Evolutionary conservation across 2,329 filamentous ascomycete species (phyloP).

Genomic region (Reticulascus tulasneorum): DNA sequence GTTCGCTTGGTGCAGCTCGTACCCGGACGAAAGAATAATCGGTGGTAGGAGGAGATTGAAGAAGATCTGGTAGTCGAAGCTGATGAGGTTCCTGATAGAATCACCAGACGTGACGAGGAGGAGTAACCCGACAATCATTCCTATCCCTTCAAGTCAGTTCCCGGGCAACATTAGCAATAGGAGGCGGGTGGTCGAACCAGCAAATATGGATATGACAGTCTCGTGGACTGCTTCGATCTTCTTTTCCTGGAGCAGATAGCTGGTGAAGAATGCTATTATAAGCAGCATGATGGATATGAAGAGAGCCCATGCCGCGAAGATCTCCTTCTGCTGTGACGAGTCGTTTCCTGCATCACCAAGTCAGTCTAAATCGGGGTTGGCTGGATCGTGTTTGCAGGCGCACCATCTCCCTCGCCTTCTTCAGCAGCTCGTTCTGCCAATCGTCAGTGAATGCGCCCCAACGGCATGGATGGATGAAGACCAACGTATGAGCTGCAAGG

Average conservation of each 20-base stretch:
- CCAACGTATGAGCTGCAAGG: constrained; percentile 8
- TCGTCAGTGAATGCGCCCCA: constrained; percentile 1
- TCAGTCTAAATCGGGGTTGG: constrained; percentile 9
- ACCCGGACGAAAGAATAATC: constrained; percentile 95
- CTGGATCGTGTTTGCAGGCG: constrained; percentile 1
- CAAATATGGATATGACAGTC: constrained; percentile 97
- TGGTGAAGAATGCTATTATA: constrained; percentile 91
- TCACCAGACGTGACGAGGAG: constrained; percentile 77
- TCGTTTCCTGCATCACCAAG: constrained; percentile 10
- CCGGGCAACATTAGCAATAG: background rate
- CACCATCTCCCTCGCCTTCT: constrained; percentile 12
- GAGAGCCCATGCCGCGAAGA: constrained; percentile 92
- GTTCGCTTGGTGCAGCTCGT: constrained; percentile 96
- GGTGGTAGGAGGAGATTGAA: constrained; percentile 98
- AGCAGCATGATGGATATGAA: constrained; percentile 95
- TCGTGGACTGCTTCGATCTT: constrained; percentile 98
- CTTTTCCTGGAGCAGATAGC: constrained; percentile 93
- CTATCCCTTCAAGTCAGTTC: constrained; percentile 38
- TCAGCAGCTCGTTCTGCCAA: constrained; percentile 9
- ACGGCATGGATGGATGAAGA: background rate
- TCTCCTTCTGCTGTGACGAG: constrained; percentile 73
- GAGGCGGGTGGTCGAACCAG: constrained; percentile 50
- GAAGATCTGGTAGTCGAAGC: constrained; percentile 98
- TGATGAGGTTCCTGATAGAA: constrained; percentile 84
- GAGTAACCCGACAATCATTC: constrained; percentile 91